Base-by-base conservation (phyloP, 2,329 filamentous ascomycete species). In the Fusarium caatingaense region DNA sequence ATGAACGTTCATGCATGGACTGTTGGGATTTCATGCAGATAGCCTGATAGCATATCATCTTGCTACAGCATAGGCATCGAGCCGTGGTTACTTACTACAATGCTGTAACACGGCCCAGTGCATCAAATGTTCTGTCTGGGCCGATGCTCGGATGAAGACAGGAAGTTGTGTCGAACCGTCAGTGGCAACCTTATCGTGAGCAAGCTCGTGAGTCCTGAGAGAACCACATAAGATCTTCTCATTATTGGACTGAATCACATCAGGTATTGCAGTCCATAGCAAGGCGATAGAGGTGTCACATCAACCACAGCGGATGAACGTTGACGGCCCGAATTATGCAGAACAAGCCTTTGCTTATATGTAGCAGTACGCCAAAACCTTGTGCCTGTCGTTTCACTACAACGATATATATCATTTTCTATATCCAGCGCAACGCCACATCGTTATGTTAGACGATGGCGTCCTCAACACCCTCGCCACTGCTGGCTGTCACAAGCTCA, bases 381-480 rank as follows among this genome's bases (percentile, higher is more conserved):
- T n/a, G 25, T 55, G 16, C 40, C 7, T 20, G 37, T 34, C 27
- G 46, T 53, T 56, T 47, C 23, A 32, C n/a, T 23, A 10, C 44
- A 10, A 15, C 23, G 34, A 20, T 32, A 18, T n/a, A 37, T n/a
- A 10, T 12, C 30, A 40, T 21, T 23, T 27, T 10, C 27, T 54
- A 30, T 23, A 28, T 42, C 30, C 28, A 21, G 21, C 40, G 37
- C 23, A 46, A 55, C 40, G 61, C 61, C 50, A 66, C 51, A n/a
- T 21, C 34, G 6, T 34, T 16, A 30, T 32, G 56, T 56, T 66
- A 7, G 27, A 23, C 34, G 46, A 66, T 55, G 25, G 32, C 18
- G 32, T 48, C n/a, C n/a, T 21, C 21, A 46, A 56, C 32, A 18
- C 9, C 20, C 20, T 64, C 20, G 62, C 57, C 67, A 60, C 62